Conservation (phyloP, 2,329 filamentous ascomycete species). For the Neofusicoccum cordaticola region DNA sequence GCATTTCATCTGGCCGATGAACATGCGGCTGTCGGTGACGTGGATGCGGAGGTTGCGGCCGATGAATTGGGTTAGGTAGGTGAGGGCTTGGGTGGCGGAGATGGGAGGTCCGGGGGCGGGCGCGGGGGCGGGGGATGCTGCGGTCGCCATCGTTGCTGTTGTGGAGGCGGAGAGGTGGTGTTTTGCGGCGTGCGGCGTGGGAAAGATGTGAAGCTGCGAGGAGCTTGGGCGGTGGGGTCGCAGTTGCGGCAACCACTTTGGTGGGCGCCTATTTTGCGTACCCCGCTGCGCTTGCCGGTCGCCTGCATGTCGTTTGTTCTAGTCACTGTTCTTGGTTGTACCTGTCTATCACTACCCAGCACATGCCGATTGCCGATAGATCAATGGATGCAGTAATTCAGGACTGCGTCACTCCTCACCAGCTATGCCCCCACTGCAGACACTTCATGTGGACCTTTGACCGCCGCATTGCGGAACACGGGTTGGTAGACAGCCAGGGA, state of each 20-base stretch:
- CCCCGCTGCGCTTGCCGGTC: not conserved
- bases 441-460: not conserved
- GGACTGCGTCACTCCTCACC: not conserved
- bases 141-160: not conserved
- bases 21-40: constrained; percentile 80
- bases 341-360: no score
- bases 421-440: not conserved
- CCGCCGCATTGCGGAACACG: not conserved
- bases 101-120: constrained; percentile 50
- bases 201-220: not conserved
- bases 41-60: constrained; percentile 77
- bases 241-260: not conserved
- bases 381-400: not conserved
- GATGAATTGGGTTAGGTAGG: constrained; percentile 64
- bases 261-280: not conserved
- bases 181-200: no score
- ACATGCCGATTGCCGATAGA: no score
- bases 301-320: no score
- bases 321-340: no score
- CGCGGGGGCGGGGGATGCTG: constrained; percentile 30
- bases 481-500: no score
- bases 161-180: not conserved
- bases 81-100: constrained; percentile 53
- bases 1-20: constrained; percentile 89
- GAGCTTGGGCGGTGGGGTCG: not conserved